Percentiles rank a stretch among this genome's conserved stretches.
Evolutionary conservation across 2,329 filamentous ascomycete species (phyloP).

Genomic region (Colletotrichum agaves): DNA sequence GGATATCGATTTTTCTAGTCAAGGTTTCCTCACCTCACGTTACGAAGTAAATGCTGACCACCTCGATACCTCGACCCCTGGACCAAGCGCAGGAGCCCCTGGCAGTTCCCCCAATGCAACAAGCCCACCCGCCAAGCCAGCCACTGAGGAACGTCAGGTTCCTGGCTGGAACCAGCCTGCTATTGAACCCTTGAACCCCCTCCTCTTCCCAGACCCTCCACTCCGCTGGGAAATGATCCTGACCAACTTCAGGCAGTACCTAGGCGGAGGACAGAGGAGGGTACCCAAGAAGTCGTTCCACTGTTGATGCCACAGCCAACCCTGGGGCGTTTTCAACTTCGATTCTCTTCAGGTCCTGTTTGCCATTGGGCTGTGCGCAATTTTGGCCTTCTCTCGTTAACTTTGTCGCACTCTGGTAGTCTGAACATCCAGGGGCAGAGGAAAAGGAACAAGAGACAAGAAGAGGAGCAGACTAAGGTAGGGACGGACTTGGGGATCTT

Average conservation of each 20-base stretch:
- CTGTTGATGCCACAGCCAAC: constrained; percentile 29
- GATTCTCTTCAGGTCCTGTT: constrained; percentile 1
- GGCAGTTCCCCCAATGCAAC: constrained; percentile 11
- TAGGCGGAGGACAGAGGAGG: not conserved
- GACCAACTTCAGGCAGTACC: too few species aligned
- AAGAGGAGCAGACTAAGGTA: not conserved
- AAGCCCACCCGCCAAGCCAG: constrained; percentile 16
- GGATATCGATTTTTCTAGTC: not conserved
- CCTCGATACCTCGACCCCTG: constrained; percentile 7
- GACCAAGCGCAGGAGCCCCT: constrained; percentile 13
- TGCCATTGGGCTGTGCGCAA: constrained; percentile 8
- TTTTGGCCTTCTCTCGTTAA: not conserved
- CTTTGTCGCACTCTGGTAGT: too few species aligned
- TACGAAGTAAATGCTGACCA: constrained; percentile 2
- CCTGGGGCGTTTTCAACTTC: constrained; percentile 1
- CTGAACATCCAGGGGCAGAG: not conserved
- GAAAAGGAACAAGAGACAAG: not conserved
- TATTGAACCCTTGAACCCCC: not conserved
- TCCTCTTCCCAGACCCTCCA: constrained; percentile 6
- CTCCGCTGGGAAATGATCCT: constrained; percentile 11
- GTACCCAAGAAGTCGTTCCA: constrained; percentile 7
- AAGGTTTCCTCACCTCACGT: not conserved
- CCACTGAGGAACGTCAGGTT: constrained; percentile 23
- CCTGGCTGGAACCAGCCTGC: constrained; percentile 11
- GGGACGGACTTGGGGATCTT: not conserved